Evolutionary conservation across 768 basidiomycete genomes (phyloP).

Genomic region (Xanthoconium stramineum): DNA sequence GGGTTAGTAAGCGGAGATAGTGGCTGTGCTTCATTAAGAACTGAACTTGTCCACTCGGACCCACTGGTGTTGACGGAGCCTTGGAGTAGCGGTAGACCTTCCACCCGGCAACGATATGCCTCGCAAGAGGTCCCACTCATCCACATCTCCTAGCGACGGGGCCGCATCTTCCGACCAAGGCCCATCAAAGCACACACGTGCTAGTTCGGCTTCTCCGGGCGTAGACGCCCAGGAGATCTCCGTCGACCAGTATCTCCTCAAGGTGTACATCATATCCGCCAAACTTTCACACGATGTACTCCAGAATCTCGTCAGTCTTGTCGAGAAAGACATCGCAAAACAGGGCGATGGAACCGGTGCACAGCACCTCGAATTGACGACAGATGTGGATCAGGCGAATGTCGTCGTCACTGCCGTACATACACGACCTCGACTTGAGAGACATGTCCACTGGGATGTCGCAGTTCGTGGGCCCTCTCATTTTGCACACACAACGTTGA

Average conservation of each 20-base stretch:
- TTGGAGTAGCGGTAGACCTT: neutral
- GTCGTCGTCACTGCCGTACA: conserved; percentile 62
- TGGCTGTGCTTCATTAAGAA: too few species aligned
- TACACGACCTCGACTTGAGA: conserved; percentile 66
- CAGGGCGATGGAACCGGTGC: neutral
- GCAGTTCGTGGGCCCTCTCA: conserved; percentile 48
- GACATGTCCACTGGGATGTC: conserved; percentile 62
- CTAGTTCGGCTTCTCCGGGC: neutral
- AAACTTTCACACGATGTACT: conserved; percentile 28
- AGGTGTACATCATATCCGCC: conserved; percentile 31
- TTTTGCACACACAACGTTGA: neutral
- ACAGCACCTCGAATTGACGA: conserved; percentile 35
- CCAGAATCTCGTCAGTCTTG: conserved; percentile 24
- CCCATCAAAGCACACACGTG: conserved; percentile 12
- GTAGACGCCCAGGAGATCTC: conserved; percentile 3
- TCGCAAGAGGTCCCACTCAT: conserved; percentile 10
- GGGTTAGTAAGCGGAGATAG: too few species aligned
- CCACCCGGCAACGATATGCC: conserved; percentile 5
- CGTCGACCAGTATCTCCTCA: conserved; percentile 10
- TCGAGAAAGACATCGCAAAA: conserved; percentile 12
- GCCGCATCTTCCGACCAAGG: neutral
- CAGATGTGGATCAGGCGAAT: conserved; percentile 48
- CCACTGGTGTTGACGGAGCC: too few species aligned
- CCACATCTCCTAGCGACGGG: neutral
- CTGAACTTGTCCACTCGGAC: too few species aligned